phyloP scores from a whole-genome alignment of 2,329 filamentous ascomycete genomes.

The Pseudogymnoascus sp. region DNA sequence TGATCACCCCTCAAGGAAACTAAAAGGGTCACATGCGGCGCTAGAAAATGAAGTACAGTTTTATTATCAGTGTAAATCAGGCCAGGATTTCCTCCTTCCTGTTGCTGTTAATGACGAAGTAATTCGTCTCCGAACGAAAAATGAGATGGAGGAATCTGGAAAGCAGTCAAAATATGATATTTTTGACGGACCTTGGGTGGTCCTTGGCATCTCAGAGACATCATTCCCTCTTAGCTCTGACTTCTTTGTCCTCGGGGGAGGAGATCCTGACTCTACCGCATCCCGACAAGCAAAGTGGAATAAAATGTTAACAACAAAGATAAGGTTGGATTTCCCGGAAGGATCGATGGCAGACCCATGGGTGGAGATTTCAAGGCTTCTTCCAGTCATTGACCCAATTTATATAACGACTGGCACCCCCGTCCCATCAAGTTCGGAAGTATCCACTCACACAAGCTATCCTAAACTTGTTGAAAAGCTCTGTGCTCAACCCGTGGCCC shows the following conservation, averaged over 20 bases:
- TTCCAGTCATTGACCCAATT: not conserved
- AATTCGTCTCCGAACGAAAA: not conserved
- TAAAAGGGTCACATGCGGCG: not conserved
- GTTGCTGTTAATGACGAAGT: not conserved
- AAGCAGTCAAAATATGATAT: conserved; percentile 6
- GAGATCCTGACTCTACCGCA: not conserved
- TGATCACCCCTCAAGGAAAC: not conserved
- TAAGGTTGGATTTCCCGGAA: conserved; percentile 5
- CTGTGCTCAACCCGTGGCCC: not conserved
- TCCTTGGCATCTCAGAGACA: conserved; percentile 1
- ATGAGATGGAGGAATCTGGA: conserved; percentile 1
- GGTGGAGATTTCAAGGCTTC: conserved; percentile 7
- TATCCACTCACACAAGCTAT: not conserved
- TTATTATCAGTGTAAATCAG: conserved; percentile 1
- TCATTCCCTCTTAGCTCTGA: not conserved
- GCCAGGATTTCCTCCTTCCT: not conserved
- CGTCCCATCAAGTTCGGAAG: not conserved
- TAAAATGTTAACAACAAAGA: conserved; percentile 8
- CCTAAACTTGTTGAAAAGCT: not conserved
- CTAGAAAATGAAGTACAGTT: not conserved
- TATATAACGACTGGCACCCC: not conserved
- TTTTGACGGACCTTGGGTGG: conserved; percentile 8
- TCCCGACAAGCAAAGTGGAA: conserved; percentile 3
- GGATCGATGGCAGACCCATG: not conserved
- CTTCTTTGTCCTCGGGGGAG: not conserved